phyloP scores from a whole-genome alignment of 179 eudicot species.

The Gypsophila paniculata region DNA sequence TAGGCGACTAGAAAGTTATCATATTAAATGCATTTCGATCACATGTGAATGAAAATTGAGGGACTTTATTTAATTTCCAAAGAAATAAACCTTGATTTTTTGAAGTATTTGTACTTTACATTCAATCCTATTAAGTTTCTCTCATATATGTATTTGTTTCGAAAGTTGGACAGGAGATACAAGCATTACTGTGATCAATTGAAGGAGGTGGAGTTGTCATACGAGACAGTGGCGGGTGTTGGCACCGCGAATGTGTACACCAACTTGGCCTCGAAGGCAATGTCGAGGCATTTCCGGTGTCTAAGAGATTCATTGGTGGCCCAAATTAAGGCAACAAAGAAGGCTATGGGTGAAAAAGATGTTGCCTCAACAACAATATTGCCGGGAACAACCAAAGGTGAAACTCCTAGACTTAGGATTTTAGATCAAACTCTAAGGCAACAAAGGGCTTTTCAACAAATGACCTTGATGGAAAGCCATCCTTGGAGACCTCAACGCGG shows the following conservation, averaged over 20 bases:
- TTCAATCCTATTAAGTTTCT: not conserved
- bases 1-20: slow-evolving; percentile 40
- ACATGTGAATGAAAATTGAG: slow-evolving; percentile 48
- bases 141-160: not conserved
- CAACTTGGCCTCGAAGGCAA: slow-evolving; percentile 70
- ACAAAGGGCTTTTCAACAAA: slow-evolving; percentile 69
- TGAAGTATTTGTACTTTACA: not conserved
- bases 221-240: slow-evolving; percentile 65
- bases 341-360: slow-evolving; percentile 76
- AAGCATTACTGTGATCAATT: slow-evolving; percentile 72
- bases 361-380: slow-evolving; percentile 26
- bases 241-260: slow-evolving; percentile 66
- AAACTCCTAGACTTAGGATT: slow-evolving; percentile 75
- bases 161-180: slow-evolving; percentile 83
- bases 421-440: slow-evolving; percentile 77
- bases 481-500: slow-evolving; percentile 97
- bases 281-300: slow-evolving; percentile 85
- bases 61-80: slow-evolving; percentile 32
- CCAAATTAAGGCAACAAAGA: slow-evolving; percentile 64
- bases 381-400: slow-evolving; percentile 62
- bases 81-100: slow-evolving; percentile 31
- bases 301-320: slow-evolving; percentile 63
- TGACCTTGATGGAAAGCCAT: slow-evolving; percentile 68
- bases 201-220: slow-evolving; percentile 60
- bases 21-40: slow-evolving; percentile 48